Evolutionary conservation across 1,284 basidiomycete species (phyloP).

Genomic region (Leccinum ponderosum): DNA sequence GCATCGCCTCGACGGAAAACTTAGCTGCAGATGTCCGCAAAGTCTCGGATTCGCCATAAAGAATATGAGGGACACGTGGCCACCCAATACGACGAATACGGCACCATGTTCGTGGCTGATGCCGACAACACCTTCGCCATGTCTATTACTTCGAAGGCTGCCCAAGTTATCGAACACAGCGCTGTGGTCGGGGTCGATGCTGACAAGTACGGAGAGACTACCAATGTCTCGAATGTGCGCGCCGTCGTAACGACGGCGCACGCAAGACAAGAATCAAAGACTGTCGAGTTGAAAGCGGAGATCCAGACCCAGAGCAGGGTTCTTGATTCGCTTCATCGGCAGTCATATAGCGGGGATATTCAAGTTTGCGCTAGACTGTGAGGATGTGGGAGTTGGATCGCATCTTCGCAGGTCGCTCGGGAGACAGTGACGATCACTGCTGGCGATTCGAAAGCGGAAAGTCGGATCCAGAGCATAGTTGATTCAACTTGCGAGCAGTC

Average conservation of each 20-base stretch:
- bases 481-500: neutral
- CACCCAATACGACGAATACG: neutral
- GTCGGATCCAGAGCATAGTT: neutral
- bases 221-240: neutral
- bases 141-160: neutral
- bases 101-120: neutral
- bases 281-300: neutral
- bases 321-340: neutral
- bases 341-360: neutral
- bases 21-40: neutral
- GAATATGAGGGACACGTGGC: neutral
- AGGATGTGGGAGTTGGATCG: neutral
- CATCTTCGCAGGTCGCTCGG: neutral
- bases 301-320: neutral
- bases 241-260: neutral
- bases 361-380: neutral
- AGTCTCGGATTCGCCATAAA: neutral
- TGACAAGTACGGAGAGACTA: neutral
- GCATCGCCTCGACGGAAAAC: neutral
- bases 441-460: neutral
- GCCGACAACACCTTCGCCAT: neutral
- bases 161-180: neutral
- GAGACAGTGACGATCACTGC: neutral
- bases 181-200: neutral
- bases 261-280: neutral